These are phyloP conservation scores for Lolium perenne DNA, from an alignment of 176 grass and related monocot species.

Conservation along the genomic window DNA sequence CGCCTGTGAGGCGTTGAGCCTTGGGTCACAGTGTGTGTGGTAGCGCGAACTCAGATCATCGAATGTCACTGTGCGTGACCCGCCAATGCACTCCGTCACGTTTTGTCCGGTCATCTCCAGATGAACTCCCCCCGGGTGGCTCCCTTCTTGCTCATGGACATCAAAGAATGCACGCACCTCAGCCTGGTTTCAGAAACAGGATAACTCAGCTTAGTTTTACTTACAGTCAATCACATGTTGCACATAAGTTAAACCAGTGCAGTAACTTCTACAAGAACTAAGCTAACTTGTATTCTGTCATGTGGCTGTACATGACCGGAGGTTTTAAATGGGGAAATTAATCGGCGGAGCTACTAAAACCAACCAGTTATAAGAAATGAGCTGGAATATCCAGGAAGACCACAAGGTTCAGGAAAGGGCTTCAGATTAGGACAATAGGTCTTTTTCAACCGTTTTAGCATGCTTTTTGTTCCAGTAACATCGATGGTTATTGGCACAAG, in stretches of 20 bases:
- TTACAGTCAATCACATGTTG: not conserved
- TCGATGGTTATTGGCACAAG: not conserved
- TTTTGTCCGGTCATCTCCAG: constrained; percentile 92
- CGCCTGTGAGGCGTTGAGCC: constrained; percentile 86
- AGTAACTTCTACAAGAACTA: not conserved
- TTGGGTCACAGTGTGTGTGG: constrained; percentile 69
- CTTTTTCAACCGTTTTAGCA: not conserved
- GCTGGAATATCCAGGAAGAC: constrained; percentile 15
- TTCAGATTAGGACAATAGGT: not conserved
- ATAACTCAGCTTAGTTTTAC: constrained; percentile 14
- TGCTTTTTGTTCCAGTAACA: not conserved
- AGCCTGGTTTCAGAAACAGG: constrained; percentile 48
- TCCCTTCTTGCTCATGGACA: constrained; percentile 84
- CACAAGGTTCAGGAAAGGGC: not conserved
- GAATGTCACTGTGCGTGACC: constrained; percentile 64
- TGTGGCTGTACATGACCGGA: constrained; percentile 9
- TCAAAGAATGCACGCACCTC: constrained; percentile 88
- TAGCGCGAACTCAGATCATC: constrained; percentile 61
- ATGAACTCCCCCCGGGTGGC: constrained; percentile 78
- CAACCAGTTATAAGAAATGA: constrained; percentile 24
- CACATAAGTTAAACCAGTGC: constrained; percentile 13
- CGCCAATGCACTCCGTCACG: constrained; percentile 83
- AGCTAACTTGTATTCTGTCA: not conserved
- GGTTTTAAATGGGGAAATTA: not conserved
- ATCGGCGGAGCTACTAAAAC: constrained; percentile 1